phyloP scores from a whole-genome alignment of 1,139 yeast genomes.

The Nakaseomyces kungkrabaensis region DNA sequence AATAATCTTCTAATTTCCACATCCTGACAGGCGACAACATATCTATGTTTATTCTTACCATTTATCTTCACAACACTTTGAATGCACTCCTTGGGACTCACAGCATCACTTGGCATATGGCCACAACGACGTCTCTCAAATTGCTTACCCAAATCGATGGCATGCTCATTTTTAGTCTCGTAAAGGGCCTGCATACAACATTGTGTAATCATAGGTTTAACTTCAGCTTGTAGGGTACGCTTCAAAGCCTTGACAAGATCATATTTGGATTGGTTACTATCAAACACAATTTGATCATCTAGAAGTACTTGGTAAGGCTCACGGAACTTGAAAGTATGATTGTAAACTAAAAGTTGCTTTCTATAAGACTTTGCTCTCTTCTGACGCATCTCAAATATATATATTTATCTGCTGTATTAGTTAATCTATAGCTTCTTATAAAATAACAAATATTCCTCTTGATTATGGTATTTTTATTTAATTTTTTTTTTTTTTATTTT shows the following conservation, averaged over 20 bases:
- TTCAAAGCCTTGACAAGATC: constrained; percentile 69
- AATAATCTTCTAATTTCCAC: constrained; percentile 54
- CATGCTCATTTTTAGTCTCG: constrained; percentile 55
- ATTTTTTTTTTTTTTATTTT: background rate
- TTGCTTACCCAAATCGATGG: constrained; percentile 67
- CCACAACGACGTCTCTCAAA: constrained; percentile 74
- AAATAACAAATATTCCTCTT: background rate
- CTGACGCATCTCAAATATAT: constrained; percentile 61
- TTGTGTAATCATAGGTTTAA: constrained; percentile 92
- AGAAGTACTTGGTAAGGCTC: constrained; percentile 86
- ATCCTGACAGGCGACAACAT: constrained; percentile 79
- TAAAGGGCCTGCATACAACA: constrained; percentile 88
- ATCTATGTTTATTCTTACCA: constrained; percentile 81
- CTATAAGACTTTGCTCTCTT: constrained; percentile 90
- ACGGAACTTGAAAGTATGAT: constrained; percentile 81
- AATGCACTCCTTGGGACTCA: constrained; percentile 68
- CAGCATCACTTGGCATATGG: constrained; percentile 50
- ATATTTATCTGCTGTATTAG: background rate
- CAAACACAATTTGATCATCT: constrained; percentile 67
- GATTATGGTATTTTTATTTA: background rate
- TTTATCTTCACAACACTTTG: constrained; percentile 57
- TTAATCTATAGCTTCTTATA: background rate
- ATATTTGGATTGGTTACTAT: constrained; percentile 55
- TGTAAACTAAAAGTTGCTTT: constrained; percentile 79
- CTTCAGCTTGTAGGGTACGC: constrained; percentile 75